Conservation (phyloP, 2,329 filamentous ascomycete species). For the Aureobasidium subglaciale region DNA sequence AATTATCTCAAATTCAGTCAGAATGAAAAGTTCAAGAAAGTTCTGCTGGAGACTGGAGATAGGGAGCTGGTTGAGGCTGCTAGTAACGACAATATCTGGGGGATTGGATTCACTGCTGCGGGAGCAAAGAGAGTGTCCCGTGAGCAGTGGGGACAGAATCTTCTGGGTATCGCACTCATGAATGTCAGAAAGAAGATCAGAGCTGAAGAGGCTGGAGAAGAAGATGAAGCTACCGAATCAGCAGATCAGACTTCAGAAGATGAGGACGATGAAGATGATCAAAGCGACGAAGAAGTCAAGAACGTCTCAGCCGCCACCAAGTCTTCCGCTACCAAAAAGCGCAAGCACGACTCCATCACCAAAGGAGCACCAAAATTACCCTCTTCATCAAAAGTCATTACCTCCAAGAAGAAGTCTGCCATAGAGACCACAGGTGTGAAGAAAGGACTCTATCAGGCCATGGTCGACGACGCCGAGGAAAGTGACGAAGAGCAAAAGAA, state of each 20-base stretch:
- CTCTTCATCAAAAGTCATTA: neutral
- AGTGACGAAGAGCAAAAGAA: too few species aligned
- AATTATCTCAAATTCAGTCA: conserved; percentile 52
- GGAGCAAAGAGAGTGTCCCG: conserved; percentile 41
- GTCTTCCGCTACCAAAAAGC: neutral
- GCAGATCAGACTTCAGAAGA: too few species aligned
- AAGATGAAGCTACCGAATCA: too few species aligned
- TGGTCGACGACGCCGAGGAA: too few species aligned
- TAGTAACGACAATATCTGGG: conserved; percentile 58
- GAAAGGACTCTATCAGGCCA: neutral
- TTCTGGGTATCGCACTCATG: conserved; percentile 58
- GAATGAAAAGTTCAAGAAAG: conserved; percentile 38
- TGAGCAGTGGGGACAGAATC: conserved; percentile 55
- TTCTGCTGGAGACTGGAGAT: conserved; percentile 52
- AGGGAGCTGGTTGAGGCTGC: conserved; percentile 53
- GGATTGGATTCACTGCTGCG: conserved; percentile 51
- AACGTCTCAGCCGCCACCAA: too few species aligned
- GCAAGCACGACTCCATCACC: neutral
- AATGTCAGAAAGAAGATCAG: conserved; percentile 48
- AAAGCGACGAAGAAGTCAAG: neutral
- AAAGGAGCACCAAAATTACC: neutral
- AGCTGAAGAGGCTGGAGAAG: conserved; percentile 26
- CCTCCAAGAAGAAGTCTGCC: neutral
- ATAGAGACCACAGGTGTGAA: neutral
- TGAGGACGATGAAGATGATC: neutral